Base-by-base conservation (phyloP, 2,329 filamentous ascomycete genomes). In the Huntiella bhutanensis region DNA sequence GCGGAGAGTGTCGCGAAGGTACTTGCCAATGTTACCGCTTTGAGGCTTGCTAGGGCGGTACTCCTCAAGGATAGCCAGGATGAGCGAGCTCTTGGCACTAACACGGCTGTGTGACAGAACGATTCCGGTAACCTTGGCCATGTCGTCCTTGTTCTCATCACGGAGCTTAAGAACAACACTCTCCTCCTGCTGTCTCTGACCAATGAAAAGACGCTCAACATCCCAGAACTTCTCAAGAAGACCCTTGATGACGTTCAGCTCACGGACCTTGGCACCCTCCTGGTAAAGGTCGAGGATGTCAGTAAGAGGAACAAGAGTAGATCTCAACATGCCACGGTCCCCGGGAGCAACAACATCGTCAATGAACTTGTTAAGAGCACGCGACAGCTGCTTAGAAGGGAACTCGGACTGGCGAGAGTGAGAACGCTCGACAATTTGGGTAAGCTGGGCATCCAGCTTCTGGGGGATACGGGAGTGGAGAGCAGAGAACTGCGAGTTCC, bases 391-490 rank as follows among this genome's bases (percentile, higher is more conserved):
- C 68, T 92, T 93, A 51, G 87, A 82, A 7, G 91, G 91, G 68
- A 98, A 98, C 58, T 98, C 91, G 7, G 73, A 69, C 50, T 82
- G 77, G 41, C 91, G 77, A 47, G 75, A 65, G 61, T 79, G 82
- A 37, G 86, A 77, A 50, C 82, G 80, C 49, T 96, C 88, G 44
- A 96, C 80, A 39, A 92, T 80, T 56, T 91, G 82, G 10, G 79
- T 77, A 53, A 98, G 80, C 53, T 75, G 77, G 16, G 76, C 62
- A 55, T 95, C 87, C 28, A 98, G 77, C 66, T 88, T 95, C 59
- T 88, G 80, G 0, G 91, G 91, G 82, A 96, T 98, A 56, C 91
- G 82, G 5, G 87, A 83, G 63, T 96, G 88, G n/a, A 98, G 74
- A 16, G 91, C 91, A 42, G 91, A 93, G 54, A 93, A 91, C 59